phyloP scores from a whole-genome alignment of 78 protist species.

The Dictyostelium discoideum region dicty_2.7 NC_007090.3:2397001-2397500 shows the following conservation, averaged over 20 bases:
- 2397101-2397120: slow-evolving; percentile 84
- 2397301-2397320: slow-evolving; percentile 56
- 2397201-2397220: slow-evolving; percentile 91
- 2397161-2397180: slow-evolving; percentile 95
- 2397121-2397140: slow-evolving; percentile 94
- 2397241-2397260: slow-evolving; percentile 98
- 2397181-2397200: slow-evolving; percentile 92
- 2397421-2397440: slow-evolving; percentile 99
- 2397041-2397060: slow-evolving; percentile 97
- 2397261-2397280: slow-evolving; percentile 97
- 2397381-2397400: slow-evolving; percentile 89
- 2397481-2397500: slow-evolving; percentile 90
- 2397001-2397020: slow-evolving; percentile 44
- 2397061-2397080: slow-evolving; percentile 97
- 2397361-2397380: slow-evolving; percentile 97
- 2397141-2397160: slow-evolving; percentile 96
- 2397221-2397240: slow-evolving; percentile 73
- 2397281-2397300: slow-evolving; percentile 92
- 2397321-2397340: slow-evolving; percentile 93
- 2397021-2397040: slow-evolving; percentile 95
- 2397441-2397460: slow-evolving; percentile 92
- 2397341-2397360: slow-evolving; percentile 96
- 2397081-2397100: slow-evolving; percentile 97
- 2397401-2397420: slow-evolving; percentile 93
- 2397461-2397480: slow-evolving; percentile 76